Evolutionary conservation across 208 protist genomes (phyloP).

Genomic region (Crithidia bombi): DNA sequence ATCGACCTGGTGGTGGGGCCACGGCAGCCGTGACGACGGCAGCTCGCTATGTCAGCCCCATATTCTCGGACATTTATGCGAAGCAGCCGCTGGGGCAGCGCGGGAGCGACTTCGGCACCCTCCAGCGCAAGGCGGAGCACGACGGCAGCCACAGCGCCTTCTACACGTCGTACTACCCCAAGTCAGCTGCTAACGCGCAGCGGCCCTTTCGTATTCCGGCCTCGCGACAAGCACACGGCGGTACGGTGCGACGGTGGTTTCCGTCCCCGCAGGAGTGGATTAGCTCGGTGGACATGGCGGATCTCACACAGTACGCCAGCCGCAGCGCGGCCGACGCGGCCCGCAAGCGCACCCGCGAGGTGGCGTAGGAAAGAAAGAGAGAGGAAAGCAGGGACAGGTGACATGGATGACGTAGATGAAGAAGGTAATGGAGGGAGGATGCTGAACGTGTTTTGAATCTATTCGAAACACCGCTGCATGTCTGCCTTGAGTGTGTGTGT

Average conservation of each 20-base stretch:
- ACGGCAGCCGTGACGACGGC: constrained; percentile 23
- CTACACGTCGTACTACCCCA: constrained; percentile 55
- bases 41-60: constrained; percentile 35
- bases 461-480: no score
- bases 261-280: constrained; percentile 66
- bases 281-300: constrained; percentile 56
- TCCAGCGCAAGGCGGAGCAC: constrained; percentile 37
- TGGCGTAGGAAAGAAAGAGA: constrained; percentile 6
- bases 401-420: not conserved
- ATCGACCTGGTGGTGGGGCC: constrained; percentile 7
- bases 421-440: no score
- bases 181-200: constrained; percentile 36
- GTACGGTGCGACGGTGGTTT: constrained; percentile 57
- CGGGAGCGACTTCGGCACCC: constrained; percentile 58
- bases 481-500: no score
- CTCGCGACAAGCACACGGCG: constrained; percentile 36
- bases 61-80: constrained; percentile 42
- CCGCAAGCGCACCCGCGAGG: constrained; percentile 38
- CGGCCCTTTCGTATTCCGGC: constrained; percentile 64
- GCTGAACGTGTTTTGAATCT: no score
- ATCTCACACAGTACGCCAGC: constrained; percentile 42
- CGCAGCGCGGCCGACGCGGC: constrained; percentile 28
- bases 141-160: constrained; percentile 18
- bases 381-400: not conserved
- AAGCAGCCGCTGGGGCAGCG: constrained; percentile 58